Evolutionary conservation across 2,329 filamentous ascomycete genomes (phyloP).

Genomic region (Aspergillus alliaceus): DNA sequence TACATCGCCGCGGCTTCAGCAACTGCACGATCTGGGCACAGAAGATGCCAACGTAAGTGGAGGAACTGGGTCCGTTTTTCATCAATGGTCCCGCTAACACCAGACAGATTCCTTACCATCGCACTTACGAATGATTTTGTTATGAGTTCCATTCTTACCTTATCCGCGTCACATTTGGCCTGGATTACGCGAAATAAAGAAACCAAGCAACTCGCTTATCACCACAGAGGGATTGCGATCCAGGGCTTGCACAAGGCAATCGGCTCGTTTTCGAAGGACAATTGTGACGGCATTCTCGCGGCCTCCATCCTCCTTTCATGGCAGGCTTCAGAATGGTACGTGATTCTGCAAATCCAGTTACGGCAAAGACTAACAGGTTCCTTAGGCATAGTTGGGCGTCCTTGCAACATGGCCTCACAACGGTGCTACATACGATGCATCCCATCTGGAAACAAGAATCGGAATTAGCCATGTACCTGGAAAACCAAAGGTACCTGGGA

Average conservation of each 20-base stretch:
- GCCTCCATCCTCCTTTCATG: slow-evolving; percentile 90
- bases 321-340: slow-evolving; percentile 95
- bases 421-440: slow-evolving; percentile 89
- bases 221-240: slow-evolving; percentile 81
- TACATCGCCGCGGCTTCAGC: slow-evolving; percentile 73
- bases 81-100: not conserved
- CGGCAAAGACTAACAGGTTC: slow-evolving; percentile 35
- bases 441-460: slow-evolving; percentile 83
- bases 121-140: slow-evolving; percentile 82
- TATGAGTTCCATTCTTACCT: slow-evolving; percentile 88
- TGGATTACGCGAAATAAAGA: slow-evolving; percentile 84
- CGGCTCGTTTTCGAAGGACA: slow-evolving; percentile 76
- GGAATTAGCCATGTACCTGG: slow-evolving; percentile 50
- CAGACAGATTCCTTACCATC: slow-evolving; percentile 72
- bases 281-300: slow-evolving; percentile 87
- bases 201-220: slow-evolving; percentile 83
- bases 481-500: slow-evolving; percentile 40
- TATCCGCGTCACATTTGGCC: slow-evolving; percentile 92
- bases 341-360: slow-evolving; percentile 25
- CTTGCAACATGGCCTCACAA: slow-evolving; percentile 86
- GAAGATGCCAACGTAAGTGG: slow-evolving; percentile 83
- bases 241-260: slow-evolving; percentile 88
- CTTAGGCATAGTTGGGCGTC: slow-evolving; percentile 89
- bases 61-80: not conserved
- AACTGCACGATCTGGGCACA: slow-evolving; percentile 90